Evolutionary conservation across 768 basidiomycete species (phyloP), one percentile per base, ranked within the genome.

Genomic region (Suillus discolor): DNA sequence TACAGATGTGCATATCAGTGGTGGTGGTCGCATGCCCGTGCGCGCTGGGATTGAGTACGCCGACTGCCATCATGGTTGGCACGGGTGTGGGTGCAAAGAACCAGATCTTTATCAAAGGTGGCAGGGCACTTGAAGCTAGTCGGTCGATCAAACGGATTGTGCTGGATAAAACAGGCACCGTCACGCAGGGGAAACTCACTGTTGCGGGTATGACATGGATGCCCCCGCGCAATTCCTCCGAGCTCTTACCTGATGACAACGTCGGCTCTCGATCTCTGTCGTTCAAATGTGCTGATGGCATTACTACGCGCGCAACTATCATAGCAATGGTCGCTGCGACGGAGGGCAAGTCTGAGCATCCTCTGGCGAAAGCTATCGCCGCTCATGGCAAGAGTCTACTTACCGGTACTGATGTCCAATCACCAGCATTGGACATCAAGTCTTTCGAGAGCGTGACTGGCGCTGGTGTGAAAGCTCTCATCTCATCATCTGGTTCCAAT

Each of bases 41-140:
- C 75, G 97, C 97, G 0, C 85, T 99, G 41, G 97, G 97, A 6
- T 84, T 99, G 65, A 94, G 93, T 63, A 99, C 97, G 0, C 97
- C 97, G 1, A 99, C 97, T 0, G 97, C 97, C 2, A 95, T 99
- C 78, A 99, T 99, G 97, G 97, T 99, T 39, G 97, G 97, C 20
- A 99, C 97, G 0, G 97, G 97, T 1, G 89, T 99, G 64, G 97
- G 97, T 2, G 97, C 97, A 11, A 86, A 92, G 80, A 97, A 99
- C 71, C 97, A 97, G 0, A 99, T 99, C 66, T 80, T 99, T 55
- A 99, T 99, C 87, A 99, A 99, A 75, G 96, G 97, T 25, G 97
- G 96, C 2, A 84, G 92, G 16, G 96, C 97, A 3, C 82, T 99
- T 34, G 97, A 99, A 74, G 95, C 94, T 4, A 95, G 94, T 77